phyloP scores from a whole-genome alignment of 805 yeast species.

The Priceomyces castillae region DNA sequence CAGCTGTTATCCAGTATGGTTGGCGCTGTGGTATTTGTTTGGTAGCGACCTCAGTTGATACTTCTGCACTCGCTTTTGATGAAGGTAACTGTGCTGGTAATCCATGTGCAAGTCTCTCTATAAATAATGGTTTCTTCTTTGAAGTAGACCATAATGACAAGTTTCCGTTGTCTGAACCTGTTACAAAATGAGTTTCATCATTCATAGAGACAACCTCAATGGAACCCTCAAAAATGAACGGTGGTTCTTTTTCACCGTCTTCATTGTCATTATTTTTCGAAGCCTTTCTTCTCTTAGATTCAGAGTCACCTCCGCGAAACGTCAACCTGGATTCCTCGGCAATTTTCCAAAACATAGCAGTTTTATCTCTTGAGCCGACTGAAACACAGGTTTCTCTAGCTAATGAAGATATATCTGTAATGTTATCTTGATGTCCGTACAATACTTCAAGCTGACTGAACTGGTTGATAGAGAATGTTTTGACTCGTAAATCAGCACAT shows the following conservation, averaged over 20 bases:
- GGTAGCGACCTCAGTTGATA: constrained; percentile 49
- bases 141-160: constrained; percentile 86
- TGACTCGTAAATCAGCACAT: constrained; percentile 86
- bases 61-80: constrained; percentile 41
- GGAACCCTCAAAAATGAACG: constrained; percentile 73
- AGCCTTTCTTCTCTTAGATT: constrained; percentile 31
- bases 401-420: constrained; percentile 77
- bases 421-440: constrained; percentile 93
- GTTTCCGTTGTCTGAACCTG: constrained; percentile 94
- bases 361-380: constrained; percentile 92
- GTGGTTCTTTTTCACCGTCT: constrained; percentile 15
- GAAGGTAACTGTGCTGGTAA: constrained; percentile 46
- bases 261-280: constrained; percentile 25
- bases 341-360: constrained; percentile 95
- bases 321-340: constrained; percentile 93
- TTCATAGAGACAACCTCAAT: constrained; percentile 87
- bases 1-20: constrained; percentile 84
- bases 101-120: constrained; percentile 77
- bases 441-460: constrained; percentile 85
- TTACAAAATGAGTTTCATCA: constrained; percentile 88
- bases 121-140: constrained; percentile 82
- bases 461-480: constrained; percentile 84
- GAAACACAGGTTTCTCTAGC: constrained; percentile 90
- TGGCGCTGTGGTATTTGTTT: constrained; percentile 64
- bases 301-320: constrained; percentile 82